Percentiles rank a stretch among this genome's conserved stretches.
Evolutionary conservation across 2,329 filamentous ascomycete species (phyloP).

Genomic region (Lasiodiplodia gonubiensis): DNA sequence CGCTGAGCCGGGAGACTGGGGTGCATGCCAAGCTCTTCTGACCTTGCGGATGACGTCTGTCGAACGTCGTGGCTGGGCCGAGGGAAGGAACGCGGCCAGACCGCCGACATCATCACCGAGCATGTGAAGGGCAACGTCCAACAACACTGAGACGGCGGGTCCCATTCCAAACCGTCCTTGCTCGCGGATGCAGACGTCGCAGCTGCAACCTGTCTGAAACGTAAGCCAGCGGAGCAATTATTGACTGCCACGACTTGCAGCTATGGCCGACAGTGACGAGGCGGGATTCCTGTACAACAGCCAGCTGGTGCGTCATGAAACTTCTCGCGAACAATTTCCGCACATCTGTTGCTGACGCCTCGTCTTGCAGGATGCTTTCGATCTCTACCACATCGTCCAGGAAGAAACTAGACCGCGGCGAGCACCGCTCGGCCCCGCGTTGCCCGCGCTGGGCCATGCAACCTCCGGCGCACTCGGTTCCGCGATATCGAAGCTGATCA

Average conservation of each 20-base stretch:
- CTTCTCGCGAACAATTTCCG: background rate
- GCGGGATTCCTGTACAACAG: constrained; percentile 43
- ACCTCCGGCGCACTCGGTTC: constrained; percentile 79
- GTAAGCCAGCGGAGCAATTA: background rate
- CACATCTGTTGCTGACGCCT: background rate
- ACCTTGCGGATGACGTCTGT: constrained; percentile 20
- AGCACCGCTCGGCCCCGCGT: constrained; percentile 49
- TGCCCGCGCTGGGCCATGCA: constrained; percentile 82
- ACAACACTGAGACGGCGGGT: background rate
- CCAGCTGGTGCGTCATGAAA: constrained; percentile 31
- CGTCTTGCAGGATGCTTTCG: constrained; percentile 46
- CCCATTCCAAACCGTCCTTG: background rate
- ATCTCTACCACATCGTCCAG: constrained; percentile 49
- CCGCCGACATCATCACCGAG: constrained; percentile 2
- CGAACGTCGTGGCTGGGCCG: constrained; percentile 2
- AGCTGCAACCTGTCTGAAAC: background rate
- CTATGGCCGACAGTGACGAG: constrained; percentile 23
- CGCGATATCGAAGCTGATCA: constrained; percentile 75
- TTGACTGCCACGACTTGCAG: background rate
- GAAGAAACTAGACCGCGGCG: constrained; percentile 37
- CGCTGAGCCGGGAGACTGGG: constrained; percentile 4
- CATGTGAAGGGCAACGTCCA: constrained; percentile 12
- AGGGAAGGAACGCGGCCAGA: background rate
- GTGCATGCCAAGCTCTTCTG: constrained; percentile 24
- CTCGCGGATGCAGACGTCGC: background rate